These are phyloP conservation scores for Fomitopsis pinicola DNA, from an alignment of 1,284 basidiomycete species.

Conservation along the genomic window DNA sequence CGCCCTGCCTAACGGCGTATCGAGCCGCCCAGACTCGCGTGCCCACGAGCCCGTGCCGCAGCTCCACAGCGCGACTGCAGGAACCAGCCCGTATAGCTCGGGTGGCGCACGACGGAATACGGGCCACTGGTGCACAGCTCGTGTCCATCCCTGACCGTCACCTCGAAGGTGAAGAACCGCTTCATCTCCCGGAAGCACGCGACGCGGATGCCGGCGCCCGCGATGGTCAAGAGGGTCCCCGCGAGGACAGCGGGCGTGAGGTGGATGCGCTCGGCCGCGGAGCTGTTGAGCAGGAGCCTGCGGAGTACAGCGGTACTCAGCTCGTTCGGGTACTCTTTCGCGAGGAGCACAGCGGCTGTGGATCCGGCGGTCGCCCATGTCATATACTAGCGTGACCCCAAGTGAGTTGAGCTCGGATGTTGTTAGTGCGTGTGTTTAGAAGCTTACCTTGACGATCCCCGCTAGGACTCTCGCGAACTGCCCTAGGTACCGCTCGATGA, in stretches of 20 bases:
- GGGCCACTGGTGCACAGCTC: conserved; percentile 27
- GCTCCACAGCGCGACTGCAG: not conserved
- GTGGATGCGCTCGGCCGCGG: not conserved
- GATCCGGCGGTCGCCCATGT: not conserved
- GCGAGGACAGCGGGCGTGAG: conserved; percentile 8
- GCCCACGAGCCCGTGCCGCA: not conserved
- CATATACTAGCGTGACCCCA: not conserved
- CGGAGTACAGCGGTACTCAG: not conserved
- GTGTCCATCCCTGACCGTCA: conserved; percentile 24
- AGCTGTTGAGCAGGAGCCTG: not conserved
- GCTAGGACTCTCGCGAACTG: not conserved
- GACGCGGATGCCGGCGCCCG: conserved; percentile 22
- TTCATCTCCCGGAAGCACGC: conserved; percentile 27
- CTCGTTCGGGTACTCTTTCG: not conserved
- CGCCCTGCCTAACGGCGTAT: conserved; percentile 32
- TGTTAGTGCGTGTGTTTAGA: too few species aligned
- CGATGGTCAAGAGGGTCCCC: conserved; percentile 15
- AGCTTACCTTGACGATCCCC: not conserved
- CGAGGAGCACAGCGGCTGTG: not conserved
- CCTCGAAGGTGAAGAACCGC: conserved; percentile 26
- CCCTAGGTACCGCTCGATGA: not conserved
- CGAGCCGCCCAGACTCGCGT: not conserved
- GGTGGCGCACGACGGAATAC: conserved; percentile 28
- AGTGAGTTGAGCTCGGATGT: not conserved
- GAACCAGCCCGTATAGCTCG: conserved; percentile 20